Base-by-base conservation (phyloP, 495 filamentous ascomycete genomes). In the Penicillium angulare region DNA sequence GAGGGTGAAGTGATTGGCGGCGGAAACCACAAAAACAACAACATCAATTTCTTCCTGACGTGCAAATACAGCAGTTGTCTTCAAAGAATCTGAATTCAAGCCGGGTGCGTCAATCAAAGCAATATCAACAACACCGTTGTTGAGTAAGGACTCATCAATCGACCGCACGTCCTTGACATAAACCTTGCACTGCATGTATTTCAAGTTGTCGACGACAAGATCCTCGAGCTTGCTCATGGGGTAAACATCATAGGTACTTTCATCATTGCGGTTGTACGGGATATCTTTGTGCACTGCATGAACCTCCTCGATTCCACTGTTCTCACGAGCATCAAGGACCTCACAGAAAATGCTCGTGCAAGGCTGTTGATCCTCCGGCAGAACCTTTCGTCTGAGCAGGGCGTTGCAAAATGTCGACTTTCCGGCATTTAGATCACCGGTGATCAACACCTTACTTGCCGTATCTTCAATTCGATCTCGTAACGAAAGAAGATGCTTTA, bases 391-490 rank as follows among this genome's bases (percentile, higher is more conserved):
- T 35, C 93, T 86, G 31, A 98, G 72, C 18, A 98, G 72, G 8
- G 93, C 95, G 70, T 98, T 98, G 74, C 93, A 98, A 57, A 98
- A 97, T 5, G 93, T 97, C 9, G 93, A 98, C 64, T 98, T 98
- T 60, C 93, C 93, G 12, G 93, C 92, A 65, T 98, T 98, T 41
- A 97, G 68, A 71, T 98, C 93, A 60, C 93, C 93, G 10, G 93
- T 98, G n/a, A 98, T 85, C 57, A 98, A 64, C 13, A 98, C 95
- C 71, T 97, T 98, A 71, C 95, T 97, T 3, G 92, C 89, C 0
- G 88, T 97, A 71, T 98, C 93, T 62, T 97, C 92, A 43, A 98
- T 98, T 43, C 93, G 83, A 55, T 97, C 95, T 51, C 90, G 85
- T 34, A 98, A 78, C 3, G 86, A 80, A 35, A 87, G 75, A 6